phyloP scores from a whole-genome alignment of 2,329 filamentous ascomycete genomes.

The Fusarium graminum region DNA sequence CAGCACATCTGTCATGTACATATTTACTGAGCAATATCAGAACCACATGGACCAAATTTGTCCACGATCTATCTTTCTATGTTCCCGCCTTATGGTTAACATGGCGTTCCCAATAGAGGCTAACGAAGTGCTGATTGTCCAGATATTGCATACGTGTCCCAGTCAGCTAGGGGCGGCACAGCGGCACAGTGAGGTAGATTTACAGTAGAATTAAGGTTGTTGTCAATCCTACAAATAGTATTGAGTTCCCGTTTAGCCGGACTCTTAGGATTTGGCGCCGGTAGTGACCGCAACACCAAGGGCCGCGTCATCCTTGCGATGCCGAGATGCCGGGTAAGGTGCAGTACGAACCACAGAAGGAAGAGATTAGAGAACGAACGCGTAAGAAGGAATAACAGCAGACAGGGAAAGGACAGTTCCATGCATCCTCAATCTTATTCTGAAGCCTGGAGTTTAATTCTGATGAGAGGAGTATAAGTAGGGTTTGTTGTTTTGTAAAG shows the following conservation, averaged over 20 bases:
- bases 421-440: constrained; percentile 13
- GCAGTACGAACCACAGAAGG: constrained; percentile 12
- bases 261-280: constrained; percentile 24
- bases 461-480: background rate
- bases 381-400: constrained; percentile 10
- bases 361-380: background rate
- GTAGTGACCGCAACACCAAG: constrained; percentile 22
- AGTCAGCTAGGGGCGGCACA: constrained; percentile 17
- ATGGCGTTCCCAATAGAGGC: constrained; percentile 12
- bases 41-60: constrained; percentile 25
- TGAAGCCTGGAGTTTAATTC: constrained; percentile 21
- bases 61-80: background rate
- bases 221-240: constrained; percentile 12
- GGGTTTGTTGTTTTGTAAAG: background rate
- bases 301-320: constrained; percentile 46
- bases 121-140: constrained; percentile 4
- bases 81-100: constrained; percentile 2
- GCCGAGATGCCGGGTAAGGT: constrained; percentile 37
- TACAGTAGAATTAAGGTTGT: constrained; percentile 23
- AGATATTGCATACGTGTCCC: constrained; percentile 14
- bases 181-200: constrained; percentile 18
- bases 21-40: constrained; percentile 38
- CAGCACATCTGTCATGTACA: constrained; percentile 31
- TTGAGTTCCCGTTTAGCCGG: constrained; percentile 27
- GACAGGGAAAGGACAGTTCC: background rate